Evolutionary conservation across 2,329 filamentous ascomycete genomes (phyloP).

Genomic region (Microdochium bolleyi): DNA sequence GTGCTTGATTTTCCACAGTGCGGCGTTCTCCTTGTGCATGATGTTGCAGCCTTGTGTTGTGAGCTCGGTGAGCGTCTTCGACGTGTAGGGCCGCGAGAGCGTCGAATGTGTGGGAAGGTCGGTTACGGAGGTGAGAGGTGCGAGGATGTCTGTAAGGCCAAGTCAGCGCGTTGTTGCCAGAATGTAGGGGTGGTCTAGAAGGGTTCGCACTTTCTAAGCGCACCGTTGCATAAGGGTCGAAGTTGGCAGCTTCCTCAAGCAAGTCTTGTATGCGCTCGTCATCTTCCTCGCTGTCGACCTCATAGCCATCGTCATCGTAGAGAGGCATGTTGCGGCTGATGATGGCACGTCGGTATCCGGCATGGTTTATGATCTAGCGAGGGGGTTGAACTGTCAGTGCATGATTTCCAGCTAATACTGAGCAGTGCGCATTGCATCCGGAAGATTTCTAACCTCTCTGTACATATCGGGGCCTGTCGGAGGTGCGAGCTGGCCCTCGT

Average conservation of each 20-base stretch:
- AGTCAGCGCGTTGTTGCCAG: constrained; percentile 11
- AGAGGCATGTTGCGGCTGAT: constrained; percentile 66
- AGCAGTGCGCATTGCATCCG: neutral
- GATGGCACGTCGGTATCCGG: constrained; percentile 63
- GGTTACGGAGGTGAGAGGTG: constrained; percentile 66
- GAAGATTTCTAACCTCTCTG: constrained; percentile 51
- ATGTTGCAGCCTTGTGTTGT: constrained; percentile 61
- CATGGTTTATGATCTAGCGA: constrained; percentile 60
- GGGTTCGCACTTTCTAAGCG: constrained; percentile 56
- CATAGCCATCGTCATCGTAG: constrained; percentile 71
- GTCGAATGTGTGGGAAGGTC: constrained; percentile 69
- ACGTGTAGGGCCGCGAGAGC: constrained; percentile 66
- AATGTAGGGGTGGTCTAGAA: neutral
- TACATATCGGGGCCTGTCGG: constrained; percentile 60
- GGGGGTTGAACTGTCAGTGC: neutral
- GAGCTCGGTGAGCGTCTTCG: constrained; percentile 64
- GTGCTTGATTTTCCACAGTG: constrained; percentile 67
- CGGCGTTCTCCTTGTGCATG: constrained; percentile 66
- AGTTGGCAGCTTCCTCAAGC: constrained; percentile 53
- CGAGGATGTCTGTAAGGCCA: constrained; percentile 53
- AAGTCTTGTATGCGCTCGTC: constrained; percentile 55
- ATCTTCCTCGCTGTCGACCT: constrained; percentile 65
- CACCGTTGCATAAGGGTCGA: constrained; percentile 68
- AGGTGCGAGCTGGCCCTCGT: constrained; percentile 60
- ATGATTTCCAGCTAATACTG: constrained; percentile 6